These are phyloP conservation scores for Vicia villosa DNA, from an alignment of 306 rosid genomes.

Conservation along the genomic window DNA sequence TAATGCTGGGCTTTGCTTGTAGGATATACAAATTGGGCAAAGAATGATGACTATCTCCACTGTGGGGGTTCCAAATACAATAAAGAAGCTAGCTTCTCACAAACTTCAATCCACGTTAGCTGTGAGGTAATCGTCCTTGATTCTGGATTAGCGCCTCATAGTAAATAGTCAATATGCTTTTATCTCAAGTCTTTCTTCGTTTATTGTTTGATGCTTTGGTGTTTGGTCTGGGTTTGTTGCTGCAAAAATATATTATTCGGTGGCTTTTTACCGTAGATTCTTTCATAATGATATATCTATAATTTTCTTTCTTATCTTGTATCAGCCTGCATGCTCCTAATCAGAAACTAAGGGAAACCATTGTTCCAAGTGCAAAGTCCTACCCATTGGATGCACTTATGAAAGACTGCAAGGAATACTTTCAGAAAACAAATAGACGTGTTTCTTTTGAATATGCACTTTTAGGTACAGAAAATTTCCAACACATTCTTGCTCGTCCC, in stretches of 20 bases:
- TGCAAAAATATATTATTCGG: background rate
- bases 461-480: slow-evolving; percentile 62
- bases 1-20: slow-evolving; percentile 23
- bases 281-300: slow-evolving; percentile 2
- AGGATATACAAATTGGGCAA: slow-evolving; percentile 97
- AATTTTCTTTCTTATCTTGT: slow-evolving; percentile 31
- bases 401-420: slow-evolving; percentile 82
- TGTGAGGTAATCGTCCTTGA: slow-evolving; percentile 63
- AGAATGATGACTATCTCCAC: slow-evolving; percentile 98
- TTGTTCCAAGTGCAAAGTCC: slow-evolving; percentile 96
- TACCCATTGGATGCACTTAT: slow-evolving; percentile 86
- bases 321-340: slow-evolving; percentile 94
- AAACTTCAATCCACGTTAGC: slow-evolving; percentile 98
- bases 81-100: slow-evolving; percentile 85
- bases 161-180: background rate
- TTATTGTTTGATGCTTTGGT: background rate
- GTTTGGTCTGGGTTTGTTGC: background rate
- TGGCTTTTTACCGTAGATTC: slow-evolving; percentile 5
- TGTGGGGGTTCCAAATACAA: slow-evolving; percentile 96
- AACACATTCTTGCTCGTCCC: background rate
- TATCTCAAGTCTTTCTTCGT: background rate
- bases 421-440: slow-evolving; percentile 72
- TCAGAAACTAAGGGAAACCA: slow-evolving; percentile 90
- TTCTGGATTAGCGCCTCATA: background rate
- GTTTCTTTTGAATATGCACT: slow-evolving; percentile 95